Evolutionary conservation across 2,329 filamentous ascomycete species (phyloP), one percentile per base, ranked within the genome.

Genomic region (Fusarium tuaranense): DNA sequence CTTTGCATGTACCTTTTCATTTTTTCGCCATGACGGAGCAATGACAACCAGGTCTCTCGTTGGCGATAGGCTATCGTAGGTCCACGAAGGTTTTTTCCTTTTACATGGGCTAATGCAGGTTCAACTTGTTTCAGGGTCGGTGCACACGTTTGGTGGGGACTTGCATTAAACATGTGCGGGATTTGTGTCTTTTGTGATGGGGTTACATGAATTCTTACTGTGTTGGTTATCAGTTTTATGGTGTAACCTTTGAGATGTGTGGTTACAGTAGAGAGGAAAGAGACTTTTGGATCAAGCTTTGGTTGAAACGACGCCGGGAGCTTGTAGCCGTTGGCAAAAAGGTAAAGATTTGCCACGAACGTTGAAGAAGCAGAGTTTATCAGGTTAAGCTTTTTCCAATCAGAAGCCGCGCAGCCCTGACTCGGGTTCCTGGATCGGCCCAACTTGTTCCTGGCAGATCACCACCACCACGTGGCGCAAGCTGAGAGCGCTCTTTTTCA

Each of bases 51-150:
- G 46, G 59, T 59, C 59, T 65, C 63, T 66, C 61, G 51, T 32
- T 36, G 48, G 61, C 46, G 63, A 78, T 78, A 78, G 76, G 76
- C 74, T 67, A 51, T 70, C 39, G 51, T 39, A 14, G 63, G 67
- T n/a, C 76, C 76, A 78, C 76, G 70, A 70, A 41, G 34, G 36
- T 30, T 53, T 53, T 55, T 57, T 25, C 13, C 13, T 20, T 7
- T 7, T 38, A 14, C 20, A 51, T 58, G 25, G 53, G 48, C 73
- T 78, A 78, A 78, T 76, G 76, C 75, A 78, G 61, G 67, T 68
- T 39, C 71, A 65, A 13, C 60, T 69, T 76, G 74, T 77, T 78
- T 77, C 74, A 77, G 62, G 51, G 63, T 70, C 66, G 66, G 66
- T 70, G 66, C 48, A 60, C 55, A n/a, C 32, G 65, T 53, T 59